These are phyloP conservation scores for Bothriochloa decipiens DNA, from an alignment of 176 grass and related monocot species.

Conservation along the genomic window DNA sequence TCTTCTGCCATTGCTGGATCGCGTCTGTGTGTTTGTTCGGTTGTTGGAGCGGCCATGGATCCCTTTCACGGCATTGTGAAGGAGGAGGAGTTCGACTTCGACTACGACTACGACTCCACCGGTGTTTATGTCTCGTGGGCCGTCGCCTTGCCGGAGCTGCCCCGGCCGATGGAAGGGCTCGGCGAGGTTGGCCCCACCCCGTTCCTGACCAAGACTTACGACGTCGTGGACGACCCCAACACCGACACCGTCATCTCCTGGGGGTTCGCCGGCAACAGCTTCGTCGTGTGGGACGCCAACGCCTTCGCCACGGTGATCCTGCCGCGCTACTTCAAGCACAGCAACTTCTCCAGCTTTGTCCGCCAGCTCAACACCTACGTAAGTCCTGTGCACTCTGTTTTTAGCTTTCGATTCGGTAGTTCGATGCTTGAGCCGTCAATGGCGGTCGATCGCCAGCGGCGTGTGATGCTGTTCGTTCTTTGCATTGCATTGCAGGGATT, in stretches of 20 bases:
- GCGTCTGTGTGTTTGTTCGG: neutral
- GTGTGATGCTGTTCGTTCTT: neutral
- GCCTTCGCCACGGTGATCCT: constrained; percentile 68
- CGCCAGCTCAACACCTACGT: constrained; percentile 95
- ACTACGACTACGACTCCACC: constrained; percentile 39
- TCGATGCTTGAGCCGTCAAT: constrained; percentile 10
- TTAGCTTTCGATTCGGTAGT: neutral
- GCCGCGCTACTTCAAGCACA: constrained; percentile 95
- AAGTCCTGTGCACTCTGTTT: neutral
- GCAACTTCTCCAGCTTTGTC: constrained; percentile 98
- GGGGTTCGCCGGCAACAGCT: constrained; percentile 63
- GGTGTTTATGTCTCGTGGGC: constrained; percentile 41
- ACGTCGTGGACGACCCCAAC: constrained; percentile 74
- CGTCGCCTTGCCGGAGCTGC: constrained; percentile 30
- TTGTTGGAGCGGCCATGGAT: constrained; percentile 18
- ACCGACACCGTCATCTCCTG: constrained; percentile 79
- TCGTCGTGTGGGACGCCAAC: constrained; percentile 89
- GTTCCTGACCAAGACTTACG: constrained; percentile 88
- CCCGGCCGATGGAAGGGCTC: constrained; percentile 80
- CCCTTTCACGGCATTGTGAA: constrained; percentile 44
- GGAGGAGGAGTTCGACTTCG: constrained; percentile 39
- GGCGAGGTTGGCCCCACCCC: constrained; percentile 74
- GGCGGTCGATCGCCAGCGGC: neutral
- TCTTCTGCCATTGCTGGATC: neutral
- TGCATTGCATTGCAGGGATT: constrained; percentile 59